Percentiles rank a stretch among this genome's conserved stretches.
phyloP scores from a whole-genome alignment of 2,329 filamentous ascomycete species.

The Scytalidium sp. region DNA sequence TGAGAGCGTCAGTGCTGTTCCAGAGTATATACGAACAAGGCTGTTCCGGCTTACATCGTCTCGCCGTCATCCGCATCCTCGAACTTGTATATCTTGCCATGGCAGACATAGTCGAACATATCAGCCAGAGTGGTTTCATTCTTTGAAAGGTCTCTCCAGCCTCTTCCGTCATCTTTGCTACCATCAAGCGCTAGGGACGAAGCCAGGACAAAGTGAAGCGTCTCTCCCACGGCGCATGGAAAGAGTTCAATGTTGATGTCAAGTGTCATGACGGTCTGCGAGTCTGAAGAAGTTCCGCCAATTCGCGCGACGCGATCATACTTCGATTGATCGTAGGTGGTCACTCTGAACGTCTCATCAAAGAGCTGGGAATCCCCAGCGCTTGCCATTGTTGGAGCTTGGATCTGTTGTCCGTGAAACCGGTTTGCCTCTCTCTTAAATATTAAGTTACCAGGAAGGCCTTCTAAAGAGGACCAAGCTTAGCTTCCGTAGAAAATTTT shows the following conservation, averaged over 20 bases:
- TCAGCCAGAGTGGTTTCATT: slow-evolving; percentile 65
- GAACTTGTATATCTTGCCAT: slow-evolving; percentile 86
- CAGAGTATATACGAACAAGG: no score
- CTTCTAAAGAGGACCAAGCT: background rate
- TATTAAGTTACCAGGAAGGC: no score
- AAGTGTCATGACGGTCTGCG: slow-evolving; percentile 72
- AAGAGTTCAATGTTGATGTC: slow-evolving; percentile 96
- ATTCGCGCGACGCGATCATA: slow-evolving; percentile 95
- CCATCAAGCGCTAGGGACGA: slow-evolving; percentile 86
- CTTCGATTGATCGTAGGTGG: slow-evolving; percentile 74
- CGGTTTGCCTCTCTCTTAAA: background rate
- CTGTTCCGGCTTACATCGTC: slow-evolving; percentile 66
- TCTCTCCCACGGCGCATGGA: slow-evolving; percentile 71
- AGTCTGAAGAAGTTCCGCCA: slow-evolving; percentile 71
- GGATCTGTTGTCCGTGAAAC: background rate
- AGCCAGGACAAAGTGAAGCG: slow-evolving; percentile 76
- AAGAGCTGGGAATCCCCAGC: slow-evolving; percentile 89
- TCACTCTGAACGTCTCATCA: slow-evolving; percentile 87
- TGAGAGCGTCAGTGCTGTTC: slow-evolving; percentile 8
- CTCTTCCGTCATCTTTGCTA: slow-evolving; percentile 68
- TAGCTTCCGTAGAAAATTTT: background rate
- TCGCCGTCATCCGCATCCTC: slow-evolving; percentile 76
- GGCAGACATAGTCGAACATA: slow-evolving; percentile 83
- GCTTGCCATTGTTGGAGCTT: slow-evolving; percentile 32
- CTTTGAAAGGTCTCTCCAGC: slow-evolving; percentile 76